Evolutionary conservation across 352 stramenopile species (phyloP), one percentile per base, ranked within the genome.

Genomic region (Phytophthora pistaciae): DNA sequence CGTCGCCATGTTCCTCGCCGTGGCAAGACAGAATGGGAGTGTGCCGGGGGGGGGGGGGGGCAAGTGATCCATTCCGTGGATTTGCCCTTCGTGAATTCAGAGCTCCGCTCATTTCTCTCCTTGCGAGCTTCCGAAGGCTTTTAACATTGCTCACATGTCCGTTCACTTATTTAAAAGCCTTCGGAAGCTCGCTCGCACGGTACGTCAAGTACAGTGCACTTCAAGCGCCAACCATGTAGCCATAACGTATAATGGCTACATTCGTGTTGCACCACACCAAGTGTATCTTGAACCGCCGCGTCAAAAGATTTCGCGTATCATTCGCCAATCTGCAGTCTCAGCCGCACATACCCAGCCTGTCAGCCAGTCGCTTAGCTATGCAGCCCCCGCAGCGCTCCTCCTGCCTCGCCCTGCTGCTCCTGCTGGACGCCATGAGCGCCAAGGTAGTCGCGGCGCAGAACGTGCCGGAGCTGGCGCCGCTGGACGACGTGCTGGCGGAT

Each of bases 231-330:
- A n/a, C n/a, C n/a, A 29, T 29, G 27, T 6, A 29, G 27, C 27
- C 27, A 29, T 29, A 29, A 29, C 4, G 7, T 9, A 9, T 16
- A 44, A 44, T 44, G 36, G 36, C 36, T 44, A 44, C 36, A 44
- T 18, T 44, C 3, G 11, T 44, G 36, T 44, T 18, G 10, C 11
- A 18, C 36, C 11, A 44, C 36, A 44, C 36, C 44, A 50, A 50
- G n/a, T 23, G 44, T 50, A 70, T 70, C 64, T 65, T 66, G 46
- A 68, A 68, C 13, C 25, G 61, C 38, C 29, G 13, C 61, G 60
- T 25, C 10, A 23, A 65, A 70, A 65, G 46, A 59, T 70, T 31
- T n/a, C 14, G 46, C 54, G 27, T 23, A 20, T 42, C 46, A 70
- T 65, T 70, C 27, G 18, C 56, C 23, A 42, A 56, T 36, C 33